Evolutionary conservation across 345 rosid species (phyloP).

Genomic region (Barbarea vulgaris): DNA sequence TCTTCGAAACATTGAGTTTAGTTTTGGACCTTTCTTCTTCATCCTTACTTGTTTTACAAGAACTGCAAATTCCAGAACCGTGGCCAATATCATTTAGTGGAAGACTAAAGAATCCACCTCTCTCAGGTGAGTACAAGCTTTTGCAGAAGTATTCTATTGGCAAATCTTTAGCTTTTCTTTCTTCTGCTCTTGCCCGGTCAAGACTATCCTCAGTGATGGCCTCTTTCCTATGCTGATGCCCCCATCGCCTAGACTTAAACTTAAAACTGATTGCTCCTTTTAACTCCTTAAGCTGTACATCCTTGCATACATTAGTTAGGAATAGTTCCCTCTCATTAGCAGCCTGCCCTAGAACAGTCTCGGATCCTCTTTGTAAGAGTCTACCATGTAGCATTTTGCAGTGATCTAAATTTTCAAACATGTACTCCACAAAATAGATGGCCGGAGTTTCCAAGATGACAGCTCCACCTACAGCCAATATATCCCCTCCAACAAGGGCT

Average conservation of each 20-base stretch:
- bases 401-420: constrained; percentile 53
- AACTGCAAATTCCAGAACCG: constrained; percentile 55
- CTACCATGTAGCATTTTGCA: constrained; percentile 68
- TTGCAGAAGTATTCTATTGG: constrained; percentile 59
- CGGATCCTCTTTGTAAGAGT: constrained; percentile 52
- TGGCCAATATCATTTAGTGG: constrained; percentile 48
- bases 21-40: constrained; percentile 38
- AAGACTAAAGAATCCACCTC: constrained; percentile 70
- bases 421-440: constrained; percentile 65
- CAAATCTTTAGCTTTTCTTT: constrained; percentile 55
- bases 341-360: constrained; percentile 64
- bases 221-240: constrained; percentile 57
- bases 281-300: constrained; percentile 50
- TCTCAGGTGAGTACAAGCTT: constrained; percentile 61
- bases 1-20: constrained; percentile 37
- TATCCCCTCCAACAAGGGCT: constrained; percentile 55
- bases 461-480: constrained; percentile 53
- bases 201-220: constrained; percentile 43
- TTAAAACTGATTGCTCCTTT: constrained; percentile 46
- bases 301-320: constrained; percentile 53
- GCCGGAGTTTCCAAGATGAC: constrained; percentile 48
- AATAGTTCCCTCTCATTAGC: constrained; percentile 71
- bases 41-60: constrained; percentile 50
- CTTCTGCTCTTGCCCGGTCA: constrained; percentile 57
- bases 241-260: constrained; percentile 62